Base-by-base conservation (phyloP, 1,284 basidiomycete species). In the Ceratobasidium papillatum region DNA sequence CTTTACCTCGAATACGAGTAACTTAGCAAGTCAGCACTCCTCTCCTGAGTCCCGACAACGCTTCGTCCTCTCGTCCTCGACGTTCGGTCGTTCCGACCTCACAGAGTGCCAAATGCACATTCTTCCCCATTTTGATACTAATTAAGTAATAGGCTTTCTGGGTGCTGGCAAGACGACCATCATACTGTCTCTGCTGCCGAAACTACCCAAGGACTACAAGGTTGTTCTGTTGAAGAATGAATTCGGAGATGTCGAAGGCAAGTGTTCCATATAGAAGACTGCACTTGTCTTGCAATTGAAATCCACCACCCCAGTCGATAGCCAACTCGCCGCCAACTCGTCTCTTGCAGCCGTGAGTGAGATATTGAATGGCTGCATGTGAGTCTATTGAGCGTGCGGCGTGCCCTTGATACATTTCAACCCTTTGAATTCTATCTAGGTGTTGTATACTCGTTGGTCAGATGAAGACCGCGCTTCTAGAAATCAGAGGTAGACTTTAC, bases 281-380 rank as follows among this genome's bases (percentile, higher is more conserved):
- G 81, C 27, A 27, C 25, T 43, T 3, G 25, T 17, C 5, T 27
- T 14, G 22, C n/a, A 38, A 36, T 30, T 47, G 56, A 58, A 71
- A 47, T 19, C 3, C 30, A 82, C 81, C 74, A 80, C 81, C 78
- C 19, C 79, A 93, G 94, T 96, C 64, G 94, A 96, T 80, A 95
- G 93, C 78, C 90, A 95, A 77, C 87, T 96, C 17, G 94, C 94
- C 11, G 87, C 90, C 76, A 91, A 95, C 79, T 93, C 92, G 0
- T 92, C 89, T 75, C 85, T 96, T 62, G 84, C 93, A 22, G 93
- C 92, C 1, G 94, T 96, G 69, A 94, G 90, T 78, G 95, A 96
- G 82, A 96, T 97, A 64, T 83, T 95, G 77, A 97, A 96, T 81
- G 95, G 95, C 30, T 97, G 95, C 86, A 89, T 96, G 94, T 95